phyloP scores from a whole-genome alignment of 805 yeast genomes.

The Saccharomycopsis sp. region DNA sequence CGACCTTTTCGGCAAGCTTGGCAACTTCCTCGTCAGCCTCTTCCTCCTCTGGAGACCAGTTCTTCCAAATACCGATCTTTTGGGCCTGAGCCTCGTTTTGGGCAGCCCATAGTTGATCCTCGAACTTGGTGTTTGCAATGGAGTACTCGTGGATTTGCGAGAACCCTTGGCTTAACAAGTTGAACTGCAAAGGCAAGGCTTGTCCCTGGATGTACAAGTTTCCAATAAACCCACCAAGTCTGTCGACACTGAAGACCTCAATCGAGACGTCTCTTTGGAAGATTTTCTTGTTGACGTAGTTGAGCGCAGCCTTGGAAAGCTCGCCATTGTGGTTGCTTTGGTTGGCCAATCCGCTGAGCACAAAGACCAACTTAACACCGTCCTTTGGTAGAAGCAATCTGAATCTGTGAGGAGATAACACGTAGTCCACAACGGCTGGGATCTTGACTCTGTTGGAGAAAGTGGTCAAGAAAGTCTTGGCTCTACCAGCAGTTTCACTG shows the following conservation, averaged over 20 bases:
- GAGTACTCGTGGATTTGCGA: conserved; percentile 62
- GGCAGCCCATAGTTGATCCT: conserved; percentile 48
- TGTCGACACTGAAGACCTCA: conserved; percentile 64
- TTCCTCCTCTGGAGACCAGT: conserved; percentile 42
- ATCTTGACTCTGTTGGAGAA: conserved; percentile 59
- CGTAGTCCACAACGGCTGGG: conserved; percentile 65
- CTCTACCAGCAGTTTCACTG: conserved; percentile 63
- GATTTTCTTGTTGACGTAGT: conserved; percentile 45
- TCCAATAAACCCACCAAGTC: conserved; percentile 77
- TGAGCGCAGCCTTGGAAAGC: conserved; percentile 44
- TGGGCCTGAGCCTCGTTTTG: conserved; percentile 52
- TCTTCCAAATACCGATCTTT: conserved; percentile 61
- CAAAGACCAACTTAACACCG: conserved; percentile 58
- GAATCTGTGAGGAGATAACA: conserved; percentile 61
- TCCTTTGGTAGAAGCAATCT: conserved; percentile 65
- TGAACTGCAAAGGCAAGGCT: conserved; percentile 49
- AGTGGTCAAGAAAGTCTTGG: conserved; percentile 66
- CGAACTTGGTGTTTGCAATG: conserved; percentile 49
- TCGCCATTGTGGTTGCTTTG: conserved; percentile 31
- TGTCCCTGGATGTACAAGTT: conserved; percentile 48
- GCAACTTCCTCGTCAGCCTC: conserved; percentile 26
- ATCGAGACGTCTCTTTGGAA: conserved; percentile 71
- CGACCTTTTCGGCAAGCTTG: conserved; percentile 13
- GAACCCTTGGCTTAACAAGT: conserved; percentile 54
- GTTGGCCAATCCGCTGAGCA: conserved; percentile 65